A percentile compares a stretch with the other conserved stretches of the same genome.
phyloP scores from a whole-genome alignment of 257 asterid genomes.

The Capsicum rhomboideum region DNA sequence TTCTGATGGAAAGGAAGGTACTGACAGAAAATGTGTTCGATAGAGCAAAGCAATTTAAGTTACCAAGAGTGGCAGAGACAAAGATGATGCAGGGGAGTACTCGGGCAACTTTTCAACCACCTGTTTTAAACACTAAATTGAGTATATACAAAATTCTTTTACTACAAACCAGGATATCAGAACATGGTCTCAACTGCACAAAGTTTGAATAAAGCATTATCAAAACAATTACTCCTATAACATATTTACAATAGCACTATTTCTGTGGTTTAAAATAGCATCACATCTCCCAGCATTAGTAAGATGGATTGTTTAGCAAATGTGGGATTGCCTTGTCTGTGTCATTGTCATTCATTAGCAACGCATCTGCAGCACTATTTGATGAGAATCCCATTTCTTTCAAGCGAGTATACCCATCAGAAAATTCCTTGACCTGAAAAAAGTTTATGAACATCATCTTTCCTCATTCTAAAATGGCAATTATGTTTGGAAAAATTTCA shows the following conservation, averaged over 20 bases:
- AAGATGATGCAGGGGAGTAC: background rate
- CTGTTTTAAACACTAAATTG: background rate
- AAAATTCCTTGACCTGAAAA: constrained; percentile 72
- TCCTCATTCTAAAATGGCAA: background rate
- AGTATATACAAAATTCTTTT: background rate
- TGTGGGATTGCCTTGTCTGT: constrained; percentile 81
- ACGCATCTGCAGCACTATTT: constrained; percentile 66
- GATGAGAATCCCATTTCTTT: constrained; percentile 91
- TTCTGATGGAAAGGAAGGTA: background rate
- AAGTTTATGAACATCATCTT: background rate
- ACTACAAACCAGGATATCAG: background rate
- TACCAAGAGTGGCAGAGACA: background rate
- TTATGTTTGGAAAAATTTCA: background rate
- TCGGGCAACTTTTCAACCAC: background rate
- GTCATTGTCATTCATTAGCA: constrained; percentile 76
- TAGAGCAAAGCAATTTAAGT: background rate
- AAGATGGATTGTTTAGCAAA: constrained; percentile 59
- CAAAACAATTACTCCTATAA: background rate
- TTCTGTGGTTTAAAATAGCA: background rate
- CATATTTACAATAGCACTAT: background rate
- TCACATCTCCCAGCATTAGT: background rate
- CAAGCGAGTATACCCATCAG: constrained; percentile 49
- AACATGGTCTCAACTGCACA: background rate
- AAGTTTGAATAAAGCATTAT: background rate
- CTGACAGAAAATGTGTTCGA: background rate